Percentiles rank a stretch among this genome's conserved stretches.
Conservation (phyloP, 257 asterid genomes). For the Solanum commersonii region DNA sequence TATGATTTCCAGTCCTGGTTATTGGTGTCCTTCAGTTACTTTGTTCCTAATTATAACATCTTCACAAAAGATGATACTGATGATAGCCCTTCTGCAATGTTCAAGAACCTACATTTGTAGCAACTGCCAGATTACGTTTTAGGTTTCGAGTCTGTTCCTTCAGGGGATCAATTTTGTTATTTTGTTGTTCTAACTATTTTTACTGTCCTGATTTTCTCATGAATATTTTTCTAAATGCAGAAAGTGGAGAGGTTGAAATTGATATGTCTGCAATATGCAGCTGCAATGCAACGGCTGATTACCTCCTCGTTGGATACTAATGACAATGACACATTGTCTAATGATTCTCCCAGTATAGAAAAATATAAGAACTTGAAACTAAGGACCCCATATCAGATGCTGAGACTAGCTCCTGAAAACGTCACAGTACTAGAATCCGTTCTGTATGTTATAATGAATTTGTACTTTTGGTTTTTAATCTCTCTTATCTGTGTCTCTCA, state of each 20-base stretch:
- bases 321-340: constrained; percentile 8
- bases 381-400: constrained; percentile 47
- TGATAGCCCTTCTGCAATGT: background rate
- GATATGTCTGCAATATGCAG: constrained; percentile 89
- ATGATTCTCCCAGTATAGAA: constrained; percentile 21
- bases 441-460: constrained; percentile 36
- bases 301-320: constrained; percentile 51
- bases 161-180: background rate
- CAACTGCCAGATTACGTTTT: background rate
- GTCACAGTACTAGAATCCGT: constrained; percentile 50
- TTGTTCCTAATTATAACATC: background rate
- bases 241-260: constrained; percentile 84
- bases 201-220: constrained; percentile 1
- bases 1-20: background rate
- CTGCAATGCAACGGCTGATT: constrained; percentile 78
- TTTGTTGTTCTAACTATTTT: background rate
- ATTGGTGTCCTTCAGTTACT: background rate
- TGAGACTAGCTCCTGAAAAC: constrained; percentile 52
- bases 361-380: constrained; percentile 58
- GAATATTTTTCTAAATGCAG: constrained; percentile 33
- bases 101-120: background rate
- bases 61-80: background rate
- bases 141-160: background rate
- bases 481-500: background rate
- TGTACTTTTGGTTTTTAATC: background rate